Conservation (phyloP, 2,329 filamentous ascomycete genomes). For the Sporothrix protearum region DNA sequence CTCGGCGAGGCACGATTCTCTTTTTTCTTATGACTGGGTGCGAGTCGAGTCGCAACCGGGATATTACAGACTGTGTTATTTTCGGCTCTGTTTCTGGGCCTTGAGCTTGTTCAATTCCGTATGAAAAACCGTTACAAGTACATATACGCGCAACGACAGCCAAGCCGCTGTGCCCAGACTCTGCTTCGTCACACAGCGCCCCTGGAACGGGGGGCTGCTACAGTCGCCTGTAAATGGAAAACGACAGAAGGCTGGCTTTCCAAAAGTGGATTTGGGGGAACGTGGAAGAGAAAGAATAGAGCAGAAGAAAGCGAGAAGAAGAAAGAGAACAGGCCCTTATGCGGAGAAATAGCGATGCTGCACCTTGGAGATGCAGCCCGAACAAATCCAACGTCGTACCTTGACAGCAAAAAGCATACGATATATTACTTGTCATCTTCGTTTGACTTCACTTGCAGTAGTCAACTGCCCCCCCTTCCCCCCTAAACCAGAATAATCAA, state of each 20-base stretch:
- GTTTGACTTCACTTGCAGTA: not conserved
- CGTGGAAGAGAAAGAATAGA: too few species aligned
- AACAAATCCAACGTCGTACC: not conserved
- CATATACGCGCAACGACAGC: not conserved
- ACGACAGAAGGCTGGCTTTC: not conserved
- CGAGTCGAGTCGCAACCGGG: not conserved
- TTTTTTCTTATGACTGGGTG: slow-evolving; percentile 4
- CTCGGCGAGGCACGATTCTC: slow-evolving; percentile 6
- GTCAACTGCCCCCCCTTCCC: not conserved
- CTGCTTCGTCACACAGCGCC: not conserved
- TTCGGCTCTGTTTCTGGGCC: not conserved
- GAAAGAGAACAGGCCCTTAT: not conserved
- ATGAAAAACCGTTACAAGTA: not conserved
- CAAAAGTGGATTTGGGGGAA: not conserved
- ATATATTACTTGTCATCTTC: not conserved
- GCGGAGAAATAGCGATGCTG: slow-evolving; percentile 8
- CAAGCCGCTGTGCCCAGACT: slow-evolving; percentile 3
- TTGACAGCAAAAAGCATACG: not conserved
- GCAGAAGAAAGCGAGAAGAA: not conserved
- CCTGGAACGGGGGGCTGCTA: not conserved
- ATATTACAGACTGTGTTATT: not conserved
- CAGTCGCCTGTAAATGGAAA: not conserved
- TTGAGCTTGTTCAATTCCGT: not conserved
- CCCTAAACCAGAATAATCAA: not conserved
- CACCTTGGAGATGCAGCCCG: not conserved